Evolutionary conservation across 73 alveolate species (phyloP).

Genomic region (Uronychia setigera): DNA sequence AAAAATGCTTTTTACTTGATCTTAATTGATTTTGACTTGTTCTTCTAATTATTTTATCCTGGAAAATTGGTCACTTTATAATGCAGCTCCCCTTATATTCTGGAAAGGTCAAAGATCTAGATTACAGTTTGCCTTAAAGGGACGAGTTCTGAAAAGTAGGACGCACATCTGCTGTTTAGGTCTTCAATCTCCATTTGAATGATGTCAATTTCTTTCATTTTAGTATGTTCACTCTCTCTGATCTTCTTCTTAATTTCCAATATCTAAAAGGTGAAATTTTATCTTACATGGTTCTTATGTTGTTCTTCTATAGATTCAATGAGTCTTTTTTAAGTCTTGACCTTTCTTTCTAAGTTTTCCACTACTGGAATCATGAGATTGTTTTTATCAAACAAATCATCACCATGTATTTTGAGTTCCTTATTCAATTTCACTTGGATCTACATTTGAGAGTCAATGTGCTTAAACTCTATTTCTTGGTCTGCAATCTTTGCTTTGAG

Average conservation of each 20-base stretch:
- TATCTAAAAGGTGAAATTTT: background rate
- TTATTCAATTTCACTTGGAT: background rate
- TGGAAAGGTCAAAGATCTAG: too few species aligned
- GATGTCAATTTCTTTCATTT: background rate
- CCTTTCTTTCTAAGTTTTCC: background rate
- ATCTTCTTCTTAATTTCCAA: background rate
- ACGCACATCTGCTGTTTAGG: background rate
- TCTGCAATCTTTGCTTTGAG: background rate
- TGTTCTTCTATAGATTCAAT: background rate
- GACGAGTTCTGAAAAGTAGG: background rate
- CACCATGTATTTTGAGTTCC: background rate
- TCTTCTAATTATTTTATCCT: too few species aligned
- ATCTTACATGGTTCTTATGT: background rate
- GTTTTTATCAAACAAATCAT: background rate
- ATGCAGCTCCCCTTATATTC: too few species aligned
- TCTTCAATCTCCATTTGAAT: background rate
- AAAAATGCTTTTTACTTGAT: too few species aligned
- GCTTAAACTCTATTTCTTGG: background rate
- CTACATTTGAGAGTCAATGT: background rate
- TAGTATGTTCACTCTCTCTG: background rate
- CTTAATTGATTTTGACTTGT: too few species aligned
- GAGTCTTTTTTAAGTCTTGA: background rate
- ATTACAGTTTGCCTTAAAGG: background rate
- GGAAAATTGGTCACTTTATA: too few species aligned
- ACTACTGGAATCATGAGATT: background rate